Conservation (phyloP, 1,139 yeast genomes). For the Candida albicans region DNA sequence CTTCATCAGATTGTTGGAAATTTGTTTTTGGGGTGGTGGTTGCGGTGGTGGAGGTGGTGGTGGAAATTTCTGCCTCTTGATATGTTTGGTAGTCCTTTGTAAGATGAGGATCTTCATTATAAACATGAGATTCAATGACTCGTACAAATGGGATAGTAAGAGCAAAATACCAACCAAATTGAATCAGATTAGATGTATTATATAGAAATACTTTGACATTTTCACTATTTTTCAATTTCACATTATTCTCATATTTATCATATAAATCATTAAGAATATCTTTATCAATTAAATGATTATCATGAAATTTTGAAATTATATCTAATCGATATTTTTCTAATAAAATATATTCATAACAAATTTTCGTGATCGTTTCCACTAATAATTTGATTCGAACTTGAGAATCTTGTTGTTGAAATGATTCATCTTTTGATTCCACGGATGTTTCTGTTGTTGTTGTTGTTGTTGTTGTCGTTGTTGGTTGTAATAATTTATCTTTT, state of each 20-base stretch:
- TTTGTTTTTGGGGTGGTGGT: slow-evolving; percentile 19
- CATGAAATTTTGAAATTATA: slow-evolving; percentile 35
- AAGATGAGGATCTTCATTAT: slow-evolving; percentile 26
- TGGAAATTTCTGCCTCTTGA: slow-evolving; percentile 15
- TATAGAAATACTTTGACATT: slow-evolving; percentile 35
- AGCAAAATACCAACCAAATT: slow-evolving; percentile 42
- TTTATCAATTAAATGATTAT: slow-evolving; percentile 33
- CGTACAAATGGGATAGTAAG: slow-evolving; percentile 39
- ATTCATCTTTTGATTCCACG: too few species aligned
- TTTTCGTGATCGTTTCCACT: slow-evolving; percentile 35
- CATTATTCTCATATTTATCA: slow-evolving; percentile 19
- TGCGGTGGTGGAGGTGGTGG: too few species aligned
- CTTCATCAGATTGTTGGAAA: slow-evolving; percentile 28
- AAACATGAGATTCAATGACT: slow-evolving; percentile 35
- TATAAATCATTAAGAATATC: slow-evolving; percentile 25
- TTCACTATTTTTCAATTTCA: slow-evolving; percentile 14
- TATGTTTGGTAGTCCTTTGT: slow-evolving; percentile 19
- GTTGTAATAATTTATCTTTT: slow-evolving; percentile 35
- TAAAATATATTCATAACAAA: slow-evolving; percentile 41
- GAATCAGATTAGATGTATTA: slow-evolving; percentile 36
- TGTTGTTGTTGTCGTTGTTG: slow-evolving; percentile 12
- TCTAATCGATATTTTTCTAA: slow-evolving; percentile 45
- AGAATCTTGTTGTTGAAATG: slow-evolving; percentile 15
- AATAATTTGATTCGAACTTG: slow-evolving; percentile 19
- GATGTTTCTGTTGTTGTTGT: too few species aligned